Percentiles rank a stretch among this genome's conserved stretches.
Evolutionary conservation across 164 flowering plant species (phyloP).

Genomic region (Tetracentron sinense): DNA sequence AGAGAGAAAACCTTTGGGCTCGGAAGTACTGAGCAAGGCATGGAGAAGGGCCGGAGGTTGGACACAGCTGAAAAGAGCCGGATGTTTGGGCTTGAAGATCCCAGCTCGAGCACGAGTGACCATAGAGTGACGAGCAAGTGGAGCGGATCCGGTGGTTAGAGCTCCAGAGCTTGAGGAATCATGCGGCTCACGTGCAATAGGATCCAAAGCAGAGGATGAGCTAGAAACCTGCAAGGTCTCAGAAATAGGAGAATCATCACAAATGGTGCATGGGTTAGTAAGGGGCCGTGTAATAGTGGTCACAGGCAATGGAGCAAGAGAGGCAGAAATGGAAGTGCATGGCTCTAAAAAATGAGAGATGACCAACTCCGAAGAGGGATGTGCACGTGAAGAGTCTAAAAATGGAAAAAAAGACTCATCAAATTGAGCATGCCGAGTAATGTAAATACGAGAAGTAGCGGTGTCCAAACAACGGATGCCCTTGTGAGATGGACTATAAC

Average conservation of each 20-base stretch:
- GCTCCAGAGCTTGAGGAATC: background rate
- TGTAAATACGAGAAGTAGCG: background rate
- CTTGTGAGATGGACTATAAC: slow-evolving; percentile 1
- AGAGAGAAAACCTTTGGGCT: slow-evolving; percentile 10
- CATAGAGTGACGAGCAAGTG: slow-evolving; percentile 8
- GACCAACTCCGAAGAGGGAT: background rate
- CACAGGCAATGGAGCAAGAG: background rate
- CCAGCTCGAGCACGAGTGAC: slow-evolving; percentile 5
- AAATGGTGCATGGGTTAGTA: too few species aligned
- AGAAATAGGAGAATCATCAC: too few species aligned
- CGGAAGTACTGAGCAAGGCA: background rate
- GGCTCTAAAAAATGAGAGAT: slow-evolving; percentile 3
- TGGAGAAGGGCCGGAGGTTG: background rate
- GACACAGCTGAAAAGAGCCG: background rate
- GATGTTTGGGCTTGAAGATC: slow-evolving; percentile 8
- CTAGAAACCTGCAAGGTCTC: too few species aligned
- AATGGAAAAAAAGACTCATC: background rate
- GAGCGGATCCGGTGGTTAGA: background rate
- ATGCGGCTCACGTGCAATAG: background rate
- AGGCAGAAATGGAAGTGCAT: background rate
- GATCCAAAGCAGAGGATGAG: background rate
- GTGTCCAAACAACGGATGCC: slow-evolving; percentile 4
- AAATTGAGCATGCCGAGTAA: background rate
- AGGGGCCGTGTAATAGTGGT: too few species aligned
- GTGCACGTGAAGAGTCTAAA: background rate